Conservation (phyloP, 1,139 yeast genomes). For the Suhomyces ambrosiae region DNA sequence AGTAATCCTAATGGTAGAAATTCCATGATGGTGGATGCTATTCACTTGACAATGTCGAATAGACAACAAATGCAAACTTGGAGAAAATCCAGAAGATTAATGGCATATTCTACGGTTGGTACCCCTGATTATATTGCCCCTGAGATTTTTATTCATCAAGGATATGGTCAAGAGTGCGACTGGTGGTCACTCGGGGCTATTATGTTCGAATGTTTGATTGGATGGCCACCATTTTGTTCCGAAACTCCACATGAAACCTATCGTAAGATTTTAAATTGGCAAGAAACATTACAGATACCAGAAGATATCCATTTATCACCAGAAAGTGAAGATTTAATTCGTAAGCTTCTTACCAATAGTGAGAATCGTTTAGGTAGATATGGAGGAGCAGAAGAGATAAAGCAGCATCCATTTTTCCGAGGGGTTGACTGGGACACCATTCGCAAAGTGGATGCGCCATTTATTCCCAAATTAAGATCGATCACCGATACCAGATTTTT, state of each 20-base stretch:
- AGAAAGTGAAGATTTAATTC: slow-evolving; percentile 90
- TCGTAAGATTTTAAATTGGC: slow-evolving; percentile 92
- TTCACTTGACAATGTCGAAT: slow-evolving; percentile 91
- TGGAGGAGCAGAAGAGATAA: slow-evolving; percentile 93
- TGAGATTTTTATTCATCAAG: slow-evolving; percentile 93
- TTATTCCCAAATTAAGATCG: slow-evolving; percentile 71
- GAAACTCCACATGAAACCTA: slow-evolving; percentile 99
- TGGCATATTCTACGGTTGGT: slow-evolving; percentile 99
- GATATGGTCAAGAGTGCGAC: slow-evolving; percentile 98
- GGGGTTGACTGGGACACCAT: slow-evolving; percentile 98
- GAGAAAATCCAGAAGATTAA: slow-evolving; percentile 92
- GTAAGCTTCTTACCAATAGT: slow-evolving; percentile 77
- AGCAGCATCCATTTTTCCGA: slow-evolving; percentile 88
- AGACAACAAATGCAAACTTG: slow-evolving; percentile 98
- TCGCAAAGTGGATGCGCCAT: slow-evolving; percentile 92
- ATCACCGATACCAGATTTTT: slow-evolving; percentile 96
- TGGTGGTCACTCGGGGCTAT: slow-evolving; percentile 99
- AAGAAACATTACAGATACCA: slow-evolving; percentile 89
- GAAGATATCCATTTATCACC: slow-evolving; percentile 93
- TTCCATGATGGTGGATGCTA: slow-evolving; percentile 91
- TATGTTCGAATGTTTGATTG: slow-evolving; percentile 97
- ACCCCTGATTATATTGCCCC: slow-evolving; percentile 99
- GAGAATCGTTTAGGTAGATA: slow-evolving; percentile 88
- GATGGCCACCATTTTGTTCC: slow-evolving; percentile 99
- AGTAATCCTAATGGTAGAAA: slow-evolving; percentile 47